Conservation (phyloP, 2,329 filamentous ascomycete species). For the Eurotiales sp. region DNA sequence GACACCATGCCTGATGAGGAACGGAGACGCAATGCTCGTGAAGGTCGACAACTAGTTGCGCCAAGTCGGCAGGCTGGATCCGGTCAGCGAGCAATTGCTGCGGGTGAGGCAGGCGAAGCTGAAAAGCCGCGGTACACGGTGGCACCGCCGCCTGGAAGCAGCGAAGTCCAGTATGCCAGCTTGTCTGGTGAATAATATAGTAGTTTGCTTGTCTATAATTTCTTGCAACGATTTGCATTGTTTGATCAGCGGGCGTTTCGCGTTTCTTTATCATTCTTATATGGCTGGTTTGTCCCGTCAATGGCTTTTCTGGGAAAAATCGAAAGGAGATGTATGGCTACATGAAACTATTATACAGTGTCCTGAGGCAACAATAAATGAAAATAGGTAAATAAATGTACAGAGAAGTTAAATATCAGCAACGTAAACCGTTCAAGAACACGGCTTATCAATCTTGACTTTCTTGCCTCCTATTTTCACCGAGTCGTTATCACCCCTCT, state of each 20-base stretch:
- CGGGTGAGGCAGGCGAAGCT: conserved; percentile 41
- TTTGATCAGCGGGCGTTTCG: conserved; percentile 11
- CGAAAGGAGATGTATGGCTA: conserved; percentile 8
- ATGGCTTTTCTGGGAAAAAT: not conserved
- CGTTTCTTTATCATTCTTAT: conserved; percentile 14
- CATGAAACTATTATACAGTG: conserved; percentile 4
- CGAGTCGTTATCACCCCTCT: conserved; percentile 88
- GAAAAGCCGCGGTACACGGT: conserved; percentile 47
- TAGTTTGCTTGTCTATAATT: too few relatives aligned
- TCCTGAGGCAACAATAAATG: not conserved
- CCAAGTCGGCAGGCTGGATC: conserved; percentile 41
- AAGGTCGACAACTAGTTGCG: conserved; percentile 62
- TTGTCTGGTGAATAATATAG: conserved; percentile 75
- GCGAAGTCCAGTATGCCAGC: conserved; percentile 79
- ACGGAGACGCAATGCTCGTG: conserved; percentile 72
- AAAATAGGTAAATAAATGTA: not conserved
- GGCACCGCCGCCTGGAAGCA: conserved; percentile 74
- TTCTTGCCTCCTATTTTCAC: conserved; percentile 59
- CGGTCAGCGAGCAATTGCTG: conserved; percentile 30
- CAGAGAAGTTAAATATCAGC: not conserved
- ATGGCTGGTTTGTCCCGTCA: not conserved
- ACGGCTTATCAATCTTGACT: conserved; percentile 41
- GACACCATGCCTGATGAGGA: conserved; percentile 89
- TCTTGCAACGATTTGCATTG: not conserved
- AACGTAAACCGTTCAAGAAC: conserved; percentile 24